Conservation (phyloP, 306 rosid genomes). For the Vicia sativa region DNA sequence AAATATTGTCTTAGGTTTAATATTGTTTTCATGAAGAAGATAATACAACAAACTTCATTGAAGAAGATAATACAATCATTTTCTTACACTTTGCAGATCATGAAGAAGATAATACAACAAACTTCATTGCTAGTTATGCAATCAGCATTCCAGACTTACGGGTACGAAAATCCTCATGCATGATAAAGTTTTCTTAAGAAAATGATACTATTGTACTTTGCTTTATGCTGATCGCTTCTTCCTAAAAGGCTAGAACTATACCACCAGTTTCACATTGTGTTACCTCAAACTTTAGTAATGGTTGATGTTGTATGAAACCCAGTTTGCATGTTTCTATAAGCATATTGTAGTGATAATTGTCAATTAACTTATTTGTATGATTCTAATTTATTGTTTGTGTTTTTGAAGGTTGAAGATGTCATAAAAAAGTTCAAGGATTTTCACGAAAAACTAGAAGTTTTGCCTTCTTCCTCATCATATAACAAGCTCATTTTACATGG, state of each 20-base stretch:
- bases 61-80: constrained; percentile 34
- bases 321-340: constrained; percentile 35
- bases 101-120: constrained; percentile 56
- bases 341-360: constrained; percentile 28
- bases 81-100: constrained; percentile 61
- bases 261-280: constrained; percentile 30
- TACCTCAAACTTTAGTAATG: constrained; percentile 35
- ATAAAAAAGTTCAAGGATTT: constrained; percentile 58
- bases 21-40: too few relatives aligned
- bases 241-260: constrained; percentile 30
- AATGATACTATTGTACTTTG: constrained; percentile 42
- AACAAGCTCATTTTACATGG: constrained; percentile 67
- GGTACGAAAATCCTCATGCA: constrained; percentile 70
- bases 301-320: constrained; percentile 20
- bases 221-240: constrained; percentile 47
- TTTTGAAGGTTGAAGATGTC: constrained; percentile 81
- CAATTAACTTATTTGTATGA: constrained; percentile 20
- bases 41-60: too few relatives aligned
- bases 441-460: constrained; percentile 60
- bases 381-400: constrained; percentile 35
- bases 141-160: constrained; percentile 73
- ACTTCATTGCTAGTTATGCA: constrained; percentile 65
- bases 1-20: too few relatives aligned
- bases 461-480: constrained; percentile 65
- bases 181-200: constrained; percentile 50